Base-by-base conservation (phyloP, 106 monocot species). In the Ottelia alismoides region DNA sequence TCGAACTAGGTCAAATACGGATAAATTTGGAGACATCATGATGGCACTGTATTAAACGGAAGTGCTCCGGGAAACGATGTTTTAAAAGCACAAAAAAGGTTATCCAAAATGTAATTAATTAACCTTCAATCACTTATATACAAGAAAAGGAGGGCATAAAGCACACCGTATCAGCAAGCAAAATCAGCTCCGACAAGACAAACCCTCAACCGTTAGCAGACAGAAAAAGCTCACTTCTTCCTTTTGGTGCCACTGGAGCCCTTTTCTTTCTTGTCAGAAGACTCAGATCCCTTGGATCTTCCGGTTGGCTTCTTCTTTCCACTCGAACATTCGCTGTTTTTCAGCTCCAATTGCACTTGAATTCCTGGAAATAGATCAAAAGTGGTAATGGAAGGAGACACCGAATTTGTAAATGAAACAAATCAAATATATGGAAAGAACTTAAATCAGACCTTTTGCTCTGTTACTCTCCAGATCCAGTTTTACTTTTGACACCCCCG, bases 341-440 rank as follows among this genome's bases (percentile, higher is more conserved):
- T 82, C 58, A 88, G 61, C 62, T 88, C 73, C 51, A 88, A 67
- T 57, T 76, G 72, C 48, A 87, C 87, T 63, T 76, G 75, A 26
- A 87, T 66, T 20, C 87, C 87, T 87, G 25, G 0, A 29, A 1
- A 31, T 17, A 23, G 10, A 14, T 47, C 17, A 47, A 2, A 5
- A 3, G 22, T 3, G 25, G 22, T 11, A 0, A 24, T 3, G 5
- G 25, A 50, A 2, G 2, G n/a, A 50, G 25, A 24, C 2, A 9
- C n/a, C 9, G 18, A 4, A 47, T 47, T 14, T 3, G 3, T n/a
- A 10, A 20, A 20, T n/a, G 16, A 16, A 3, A 10, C 9, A 47
- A 47, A 47, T 47, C 9, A 16, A 47, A 20, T 10, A 47, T 14
- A 52, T 22, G 11, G 1, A 25, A 26, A n/a, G n/a, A n/a, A n/a